phyloP scores from a whole-genome alignment of 1,284 basidiomycete species.

The Heliocybe sulcata region DNA sequence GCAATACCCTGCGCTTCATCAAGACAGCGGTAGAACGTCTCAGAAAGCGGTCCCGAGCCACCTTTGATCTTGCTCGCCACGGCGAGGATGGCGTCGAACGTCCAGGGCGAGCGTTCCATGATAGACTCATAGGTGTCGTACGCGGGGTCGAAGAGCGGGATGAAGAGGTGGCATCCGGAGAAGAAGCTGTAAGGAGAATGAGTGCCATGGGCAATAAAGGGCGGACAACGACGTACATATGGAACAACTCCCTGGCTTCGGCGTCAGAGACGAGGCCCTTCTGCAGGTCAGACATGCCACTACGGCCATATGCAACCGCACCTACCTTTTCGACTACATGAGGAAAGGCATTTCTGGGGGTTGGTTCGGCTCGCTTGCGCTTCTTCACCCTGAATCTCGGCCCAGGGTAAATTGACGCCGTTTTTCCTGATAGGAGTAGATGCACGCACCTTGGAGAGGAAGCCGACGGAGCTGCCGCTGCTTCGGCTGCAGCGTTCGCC shows the following conservation, averaged over 20 bases:
- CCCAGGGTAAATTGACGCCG: neutral
- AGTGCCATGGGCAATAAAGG: constrained; percentile 11
- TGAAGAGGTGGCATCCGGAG: constrained; percentile 91
- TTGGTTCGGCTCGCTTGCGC: constrained; percentile 81
- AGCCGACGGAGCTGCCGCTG: constrained; percentile 64
- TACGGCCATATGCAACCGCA: neutral
- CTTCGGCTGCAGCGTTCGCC: constrained; percentile 89
- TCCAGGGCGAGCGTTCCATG: constrained; percentile 88
- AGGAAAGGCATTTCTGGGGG: constrained; percentile 78
- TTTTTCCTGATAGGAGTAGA: neutral
- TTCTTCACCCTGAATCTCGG: constrained; percentile 61
- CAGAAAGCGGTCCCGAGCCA: constrained; percentile 77
- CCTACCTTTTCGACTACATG: constrained; percentile 76
- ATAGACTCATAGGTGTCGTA: constrained; percentile 90
- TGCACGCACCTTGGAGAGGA: constrained; percentile 36
- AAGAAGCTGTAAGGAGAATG: constrained; percentile 69
- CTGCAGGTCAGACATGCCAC: constrained; percentile 3
- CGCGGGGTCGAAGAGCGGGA: constrained; percentile 84
- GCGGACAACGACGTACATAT: constrained; percentile 50
- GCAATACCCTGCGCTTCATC: constrained; percentile 95
- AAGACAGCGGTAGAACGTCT: constrained; percentile 84
- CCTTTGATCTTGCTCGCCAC: constrained; percentile 88
- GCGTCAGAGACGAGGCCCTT: constrained; percentile 71
- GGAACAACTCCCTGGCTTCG: constrained; percentile 76
- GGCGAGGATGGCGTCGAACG: constrained; percentile 85